Base-by-base conservation (phyloP, 169 alveolate genomes). In the Cryptosporidium andersoni region DNA sequence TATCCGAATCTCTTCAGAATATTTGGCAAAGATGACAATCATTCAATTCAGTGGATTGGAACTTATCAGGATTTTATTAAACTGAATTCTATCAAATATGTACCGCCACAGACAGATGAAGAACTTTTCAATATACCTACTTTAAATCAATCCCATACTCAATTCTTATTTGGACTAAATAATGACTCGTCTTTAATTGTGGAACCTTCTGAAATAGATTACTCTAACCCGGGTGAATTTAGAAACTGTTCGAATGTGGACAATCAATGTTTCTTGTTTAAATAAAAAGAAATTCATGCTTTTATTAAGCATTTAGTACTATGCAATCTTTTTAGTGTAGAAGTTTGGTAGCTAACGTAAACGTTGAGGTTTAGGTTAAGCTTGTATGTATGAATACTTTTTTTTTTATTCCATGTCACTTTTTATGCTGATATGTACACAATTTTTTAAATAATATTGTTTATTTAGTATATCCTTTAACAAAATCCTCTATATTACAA, bases 41-140 rank as follows among this genome's bases (percentile, higher is more conserved):
- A 74, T 45, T 74, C 85, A 47, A 74, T 74, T 74, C 85, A 74
- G 52, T 74, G 85, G 85, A 74, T 74, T 74, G 85, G 85, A 37
- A 55, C 74, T 11, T 43, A 58, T 42, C 85, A 74, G 48, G 85
- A 74, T 47, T 74, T 74, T 43, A 47, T 74, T 49, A 74, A 74
- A 47, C 64, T 74, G 45, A 58, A 62, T 42, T 74, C 74, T 3
- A 74, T 74, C 25, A 74, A 58, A 58, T 74, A 40, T 58, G 74
- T 58, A n/a, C 85, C 85, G 14, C 39, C 85, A 43, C 85, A 74
- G 34, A 55, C 85, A 14, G 85, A 74, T 45, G 85, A 74, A 43
- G 85, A 74, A 34, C 48, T 74, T 39, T 74, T 74, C 36, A 74
- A 74, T 40, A 14, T 74, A 42, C 66, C 85, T 45, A 74, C 74